phyloP scores from a whole-genome alignment of 768 basidiomycete genomes.

The Hypholoma fasciculare region DNA sequence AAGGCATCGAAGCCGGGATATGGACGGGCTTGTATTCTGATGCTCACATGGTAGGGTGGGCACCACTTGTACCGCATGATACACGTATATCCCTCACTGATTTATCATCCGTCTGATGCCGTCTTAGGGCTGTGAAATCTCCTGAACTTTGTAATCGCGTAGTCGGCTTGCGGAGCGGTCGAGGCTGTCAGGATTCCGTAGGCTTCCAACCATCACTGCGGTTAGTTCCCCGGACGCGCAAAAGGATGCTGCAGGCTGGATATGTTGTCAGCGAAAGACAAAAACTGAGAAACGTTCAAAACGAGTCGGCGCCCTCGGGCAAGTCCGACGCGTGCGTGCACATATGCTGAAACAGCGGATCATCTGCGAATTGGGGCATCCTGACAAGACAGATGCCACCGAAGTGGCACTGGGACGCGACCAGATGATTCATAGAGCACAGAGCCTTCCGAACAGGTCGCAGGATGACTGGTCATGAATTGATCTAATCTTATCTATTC shows the following conservation, averaged over 20 bases:
- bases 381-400: background rate
- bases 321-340: background rate
- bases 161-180: slow-evolving; percentile 1
- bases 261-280: background rate
- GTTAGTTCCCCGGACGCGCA: background rate
- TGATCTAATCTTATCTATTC: slow-evolving; percentile 6
- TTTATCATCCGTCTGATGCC: slow-evolving; percentile 1
- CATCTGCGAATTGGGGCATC: background rate
- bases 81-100: slow-evolving; percentile 6
- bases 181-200: background rate
- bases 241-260: background rate
- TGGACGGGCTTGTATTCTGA: slow-evolving; percentile 3
- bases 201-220: background rate
- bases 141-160: background rate
- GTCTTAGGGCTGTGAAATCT: slow-evolving; percentile 4
- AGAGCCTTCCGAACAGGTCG: slow-evolving; percentile 1
- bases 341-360: slow-evolving; percentile 1
- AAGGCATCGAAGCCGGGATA: slow-evolving; percentile 3
- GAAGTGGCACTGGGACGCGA: background rate
- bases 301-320: background rate
- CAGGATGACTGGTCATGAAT: background rate
- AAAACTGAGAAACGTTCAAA: background rate
- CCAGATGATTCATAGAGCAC: background rate
- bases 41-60: slow-evolving; percentile 17
- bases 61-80: slow-evolving; percentile 16